Percentiles rank a stretch among this genome's conserved stretches.
Conservation (phyloP, 495 filamentous ascomycete species). For the Penicillium paradoxum region DNA sequence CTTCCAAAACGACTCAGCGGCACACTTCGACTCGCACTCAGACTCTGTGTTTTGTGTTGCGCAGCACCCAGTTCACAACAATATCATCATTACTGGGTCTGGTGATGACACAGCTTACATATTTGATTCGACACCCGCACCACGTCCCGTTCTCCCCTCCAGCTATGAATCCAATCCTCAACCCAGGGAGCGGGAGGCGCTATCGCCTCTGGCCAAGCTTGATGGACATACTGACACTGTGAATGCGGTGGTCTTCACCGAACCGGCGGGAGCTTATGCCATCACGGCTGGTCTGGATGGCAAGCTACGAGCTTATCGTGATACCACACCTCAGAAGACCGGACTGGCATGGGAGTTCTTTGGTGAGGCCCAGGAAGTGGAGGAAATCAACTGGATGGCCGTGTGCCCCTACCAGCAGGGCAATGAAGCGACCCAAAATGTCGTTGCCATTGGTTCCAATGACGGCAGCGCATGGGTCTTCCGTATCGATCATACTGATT, state of each 20-base stretch:
- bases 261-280: constrained; percentile 78
- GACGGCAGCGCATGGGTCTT: constrained; percentile 97
- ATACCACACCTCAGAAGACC: constrained; percentile 34
- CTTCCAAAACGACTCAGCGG: constrained; percentile 83
- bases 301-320: constrained; percentile 52
- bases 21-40: constrained; percentile 83
- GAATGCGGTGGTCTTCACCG: constrained; percentile 77
- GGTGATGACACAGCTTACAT: constrained; percentile 81
- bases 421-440: constrained; percentile 62
- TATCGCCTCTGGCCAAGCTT: constrained; percentile 61
- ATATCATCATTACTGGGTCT: constrained; percentile 81
- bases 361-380: constrained; percentile 74
- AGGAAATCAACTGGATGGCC: constrained; percentile 88
- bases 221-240: constrained; percentile 89
- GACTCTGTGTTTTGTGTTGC: constrained; percentile 92
- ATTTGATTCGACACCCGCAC: constrained; percentile 62
- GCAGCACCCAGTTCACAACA: constrained; percentile 75
- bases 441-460: constrained; percentile 84
- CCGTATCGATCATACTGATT: constrained; percentile 62
- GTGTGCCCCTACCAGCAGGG: constrained; percentile 62
- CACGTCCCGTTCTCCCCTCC: constrained; percentile 61
- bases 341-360: constrained; percentile 57
- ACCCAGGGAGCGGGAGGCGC: constrained; percentile 52
- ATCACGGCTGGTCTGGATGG: constrained; percentile 85
- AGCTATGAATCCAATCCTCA: constrained; percentile 67